Base-by-base conservation (phyloP, 345 rosid species). In the Camelina sativa region DNA sequence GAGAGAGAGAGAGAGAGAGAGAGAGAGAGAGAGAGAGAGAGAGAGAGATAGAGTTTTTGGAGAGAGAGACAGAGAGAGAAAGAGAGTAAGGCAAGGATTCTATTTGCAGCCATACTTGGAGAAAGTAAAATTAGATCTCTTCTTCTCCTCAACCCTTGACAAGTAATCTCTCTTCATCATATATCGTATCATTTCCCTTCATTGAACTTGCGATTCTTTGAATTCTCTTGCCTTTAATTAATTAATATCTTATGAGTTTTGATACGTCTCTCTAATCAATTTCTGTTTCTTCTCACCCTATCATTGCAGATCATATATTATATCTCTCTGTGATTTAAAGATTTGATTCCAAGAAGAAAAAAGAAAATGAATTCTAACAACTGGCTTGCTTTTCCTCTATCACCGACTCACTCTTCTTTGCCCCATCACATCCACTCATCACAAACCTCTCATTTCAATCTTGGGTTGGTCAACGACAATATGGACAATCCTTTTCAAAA, bases 361-460 rank as follows among this genome's bases (percentile, higher is more conserved):
- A 57, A 35, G 55, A 28, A 13, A 40, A 90, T 90, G 98, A 95
- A 92, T 83, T 81, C 99, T 66, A 95, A 95, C 86, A 95, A 92
- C 87, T 95, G 99, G 98, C 98, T 95, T 20, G 88, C 97, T 1
- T 95, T 95, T 73, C 98, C 99, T 11, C 90, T 91, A 67, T 92
- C 97, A 75, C 98, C 97, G 8, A 81, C 86, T 41, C 88, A 87
- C 72, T 65, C 97, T 62, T 81, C 97, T 35, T 62, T 91, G 79
- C 95, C 86, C 35, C 66, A 88, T 57, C 92, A 89, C 72, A 80
- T 91, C 7, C 90, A 91, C 57, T 30, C 94, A n/a, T 76, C 93
- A 65, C 95, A 90, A 25, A 50, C 89, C 65, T 88, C 89, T 67
- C 98, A 92, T 25, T 92, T 92, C 72, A 88, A 92, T 79, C 76